Evolutionary conservation across 139 green algal genomes (phyloP).

Genomic region (Asterochloris sp.): DNA sequence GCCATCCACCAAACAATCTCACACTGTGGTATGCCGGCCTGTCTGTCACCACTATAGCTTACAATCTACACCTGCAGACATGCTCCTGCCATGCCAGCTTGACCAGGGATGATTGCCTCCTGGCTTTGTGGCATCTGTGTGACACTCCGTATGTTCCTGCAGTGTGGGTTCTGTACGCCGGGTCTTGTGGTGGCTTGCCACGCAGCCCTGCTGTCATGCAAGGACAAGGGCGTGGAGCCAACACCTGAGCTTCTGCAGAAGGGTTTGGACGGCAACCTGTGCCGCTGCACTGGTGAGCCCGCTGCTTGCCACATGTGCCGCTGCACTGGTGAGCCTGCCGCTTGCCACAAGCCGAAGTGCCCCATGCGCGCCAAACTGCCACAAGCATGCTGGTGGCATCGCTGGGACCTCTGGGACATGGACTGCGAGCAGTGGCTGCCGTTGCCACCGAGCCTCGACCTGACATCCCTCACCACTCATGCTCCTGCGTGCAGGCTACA

Average conservation of each 20-base stretch:
- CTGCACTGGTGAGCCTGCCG: conserved; percentile 52
- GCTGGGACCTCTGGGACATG: too few relatives aligned
- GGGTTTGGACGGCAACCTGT: conserved; percentile 77
- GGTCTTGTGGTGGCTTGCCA: conserved; percentile 57
- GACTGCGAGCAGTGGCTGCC: too few relatives aligned
- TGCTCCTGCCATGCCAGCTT: neutral
- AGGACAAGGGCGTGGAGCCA: conserved; percentile 1
- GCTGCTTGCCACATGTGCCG: conserved; percentile 43
- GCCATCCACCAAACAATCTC: too few relatives aligned
- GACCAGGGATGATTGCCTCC: neutral
- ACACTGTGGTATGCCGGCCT: too few relatives aligned
- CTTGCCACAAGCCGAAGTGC: too few relatives aligned
- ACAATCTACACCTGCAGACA: too few relatives aligned
- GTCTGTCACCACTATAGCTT: too few relatives aligned
- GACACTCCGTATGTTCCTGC: conserved; percentile 12
- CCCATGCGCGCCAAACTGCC: too few relatives aligned
- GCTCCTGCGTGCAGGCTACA: conserved; percentile 71
- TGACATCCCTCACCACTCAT: conserved; percentile 12
- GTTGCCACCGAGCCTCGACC: too few relatives aligned
- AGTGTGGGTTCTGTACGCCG: conserved; percentile 83
- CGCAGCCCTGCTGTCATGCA: conserved; percentile 28
- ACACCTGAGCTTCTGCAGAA: conserved; percentile 32
- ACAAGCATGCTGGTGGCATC: too few relatives aligned
- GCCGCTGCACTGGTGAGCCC: conserved; percentile 62
- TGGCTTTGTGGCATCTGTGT: neutral